A percentile compares a stretch with the other conserved stretches of the same genome.
These are phyloP conservation scores for Dendrocalamus latiflorus DNA, from an alignment of 202 grass and related monocot species.

Conservation along the genomic window DNA sequence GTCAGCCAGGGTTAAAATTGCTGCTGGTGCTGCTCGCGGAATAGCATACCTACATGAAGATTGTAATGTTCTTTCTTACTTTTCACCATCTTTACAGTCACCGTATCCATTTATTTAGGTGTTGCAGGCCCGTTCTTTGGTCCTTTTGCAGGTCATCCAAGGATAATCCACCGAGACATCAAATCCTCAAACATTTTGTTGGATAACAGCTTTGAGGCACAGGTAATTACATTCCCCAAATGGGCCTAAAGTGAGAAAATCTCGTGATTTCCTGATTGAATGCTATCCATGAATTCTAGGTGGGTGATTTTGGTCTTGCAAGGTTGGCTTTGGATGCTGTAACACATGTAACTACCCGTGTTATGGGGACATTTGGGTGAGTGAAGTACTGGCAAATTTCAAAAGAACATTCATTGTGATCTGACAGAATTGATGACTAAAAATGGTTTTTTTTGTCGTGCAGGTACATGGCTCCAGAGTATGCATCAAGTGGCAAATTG, in stretches of 20 bases:
- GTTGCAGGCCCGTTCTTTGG: background rate
- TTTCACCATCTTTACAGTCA: background rate
- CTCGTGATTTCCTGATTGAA: background rate
- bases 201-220: slow-evolving; percentile 81
- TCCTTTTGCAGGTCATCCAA: slow-evolving; percentile 62
- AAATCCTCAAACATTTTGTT: slow-evolving; percentile 97
- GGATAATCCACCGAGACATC: slow-evolving; percentile 96
- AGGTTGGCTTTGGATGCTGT: slow-evolving; percentile 76
- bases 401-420: background rate
- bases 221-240: slow-evolving; percentile 41
- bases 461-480: slow-evolving; percentile 92
- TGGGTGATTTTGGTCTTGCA: slow-evolving; percentile 90
- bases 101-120: background rate
- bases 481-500: slow-evolving; percentile 88
- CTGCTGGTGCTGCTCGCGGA: slow-evolving; percentile 83
- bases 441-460: background rate
- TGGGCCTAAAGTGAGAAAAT: background rate
- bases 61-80: slow-evolving; percentile 48
- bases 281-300: slow-evolving; percentile 37
- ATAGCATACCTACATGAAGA: slow-evolving; percentile 95
- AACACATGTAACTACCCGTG: slow-evolving; percentile 86
- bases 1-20: slow-evolving; percentile 66
- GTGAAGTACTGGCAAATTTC: slow-evolving; percentile 12
- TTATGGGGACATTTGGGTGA: slow-evolving; percentile 98
- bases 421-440: background rate